Percentiles rank a stretch among this genome's conserved stretches.
Evolutionary conservation across 2,329 filamentous ascomycete genomes (phyloP).

Genomic region (Penicillium sp.): DNA sequence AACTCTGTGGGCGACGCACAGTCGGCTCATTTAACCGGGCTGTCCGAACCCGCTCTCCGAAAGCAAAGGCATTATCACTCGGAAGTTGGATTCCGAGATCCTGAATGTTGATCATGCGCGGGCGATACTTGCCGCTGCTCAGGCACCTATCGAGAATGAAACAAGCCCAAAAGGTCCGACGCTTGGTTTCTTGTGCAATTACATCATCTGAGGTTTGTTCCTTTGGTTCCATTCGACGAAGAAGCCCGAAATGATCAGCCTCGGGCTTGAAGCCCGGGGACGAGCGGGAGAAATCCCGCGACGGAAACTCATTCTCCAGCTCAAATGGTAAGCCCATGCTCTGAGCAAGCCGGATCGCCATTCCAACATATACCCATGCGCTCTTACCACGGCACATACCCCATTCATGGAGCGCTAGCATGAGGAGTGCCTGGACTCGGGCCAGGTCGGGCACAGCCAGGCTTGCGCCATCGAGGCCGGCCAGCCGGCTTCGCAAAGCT

Average conservation of each 20-base stretch:
- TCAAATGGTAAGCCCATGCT: conserved; percentile 48
- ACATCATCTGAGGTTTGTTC: conserved; percentile 48
- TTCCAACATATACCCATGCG: conserved; percentile 53
- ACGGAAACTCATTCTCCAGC: conserved; percentile 48
- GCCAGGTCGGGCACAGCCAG: conserved; percentile 49
- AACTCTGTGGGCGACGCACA: conserved; percentile 37
- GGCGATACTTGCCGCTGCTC: conserved; percentile 56
- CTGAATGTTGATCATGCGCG: conserved; percentile 52
- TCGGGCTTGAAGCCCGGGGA: conserved; percentile 40
- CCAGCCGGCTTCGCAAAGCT: conserved; percentile 50
- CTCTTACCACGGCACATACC: conserved; percentile 54
- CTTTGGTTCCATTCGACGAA: conserved; percentile 33
- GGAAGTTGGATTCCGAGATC: conserved; percentile 57
- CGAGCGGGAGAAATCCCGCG: conserved; percentile 41
- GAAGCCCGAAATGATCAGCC: conserved; percentile 39
- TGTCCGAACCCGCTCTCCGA: conserved; percentile 56
- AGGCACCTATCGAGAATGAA: conserved; percentile 58
- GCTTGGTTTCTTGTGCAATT: conserved; percentile 54
- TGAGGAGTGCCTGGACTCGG: conserved; percentile 54
- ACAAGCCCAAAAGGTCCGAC: conserved; percentile 60
- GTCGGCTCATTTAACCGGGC: conserved; percentile 48
- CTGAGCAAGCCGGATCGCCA: conserved; percentile 48
- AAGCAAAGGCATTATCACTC: conserved; percentile 57
- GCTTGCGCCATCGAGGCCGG: conserved; percentile 43
- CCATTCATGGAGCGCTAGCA: conserved; percentile 60